phyloP scores from a whole-genome alignment of 805 yeast genomes.

The Grigorovia jiainica region DNA sequence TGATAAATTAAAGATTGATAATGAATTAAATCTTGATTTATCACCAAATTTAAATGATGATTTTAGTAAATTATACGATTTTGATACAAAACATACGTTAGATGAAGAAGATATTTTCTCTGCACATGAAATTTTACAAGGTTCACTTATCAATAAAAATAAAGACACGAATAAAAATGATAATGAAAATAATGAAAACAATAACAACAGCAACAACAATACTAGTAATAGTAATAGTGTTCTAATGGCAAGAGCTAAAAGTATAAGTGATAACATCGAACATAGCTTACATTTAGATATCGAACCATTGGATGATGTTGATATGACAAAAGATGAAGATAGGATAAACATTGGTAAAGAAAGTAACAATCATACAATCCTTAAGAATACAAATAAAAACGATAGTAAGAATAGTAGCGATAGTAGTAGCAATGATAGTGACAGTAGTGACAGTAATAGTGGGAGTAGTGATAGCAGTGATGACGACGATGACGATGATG shows the following conservation, averaged over 20 bases:
- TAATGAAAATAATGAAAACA: background rate
- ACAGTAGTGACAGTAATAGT: background rate
- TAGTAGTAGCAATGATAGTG: background rate
- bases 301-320: too few species aligned
- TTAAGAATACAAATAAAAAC: too few species aligned
- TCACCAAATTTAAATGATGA: slow-evolving; percentile 21
- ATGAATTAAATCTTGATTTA: slow-evolving; percentile 16
- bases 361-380: too few species aligned
- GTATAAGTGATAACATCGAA: background rate
- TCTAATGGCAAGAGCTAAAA: too few species aligned
- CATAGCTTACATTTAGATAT: background rate
- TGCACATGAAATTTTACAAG: slow-evolving; percentile 10
- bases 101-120: slow-evolving; percentile 20
- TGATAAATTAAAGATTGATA: background rate
- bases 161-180: background rate
- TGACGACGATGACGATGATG: background rate
- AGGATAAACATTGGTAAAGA: too few species aligned
- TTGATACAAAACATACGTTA: slow-evolving; percentile 26
- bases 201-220: background rate
- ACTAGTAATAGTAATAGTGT: too few species aligned
- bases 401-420: background rate
- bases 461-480: background rate
- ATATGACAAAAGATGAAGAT: background rate
- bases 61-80: slow-evolving; percentile 25
- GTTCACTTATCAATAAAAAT: slow-evolving; percentile 1